A percentile compares a stretch with the other conserved stretches of the same genome.
Conservation (phyloP, 2,329 filamentous ascomycete species). For the Alternaria infectoria region DNA sequence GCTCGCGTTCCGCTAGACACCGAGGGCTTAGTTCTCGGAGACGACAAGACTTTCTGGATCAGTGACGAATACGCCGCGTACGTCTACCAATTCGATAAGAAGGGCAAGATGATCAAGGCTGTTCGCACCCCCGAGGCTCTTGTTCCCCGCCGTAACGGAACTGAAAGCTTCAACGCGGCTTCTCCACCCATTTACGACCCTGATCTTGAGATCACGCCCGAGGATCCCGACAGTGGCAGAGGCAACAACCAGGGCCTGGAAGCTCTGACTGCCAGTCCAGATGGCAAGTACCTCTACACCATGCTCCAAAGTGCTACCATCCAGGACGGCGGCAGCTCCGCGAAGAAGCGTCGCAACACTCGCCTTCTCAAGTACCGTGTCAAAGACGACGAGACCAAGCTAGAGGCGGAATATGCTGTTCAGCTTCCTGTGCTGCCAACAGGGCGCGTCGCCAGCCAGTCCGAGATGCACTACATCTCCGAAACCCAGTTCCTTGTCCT, state of each 20-base stretch:
- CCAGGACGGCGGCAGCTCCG: slow-evolving; percentile 60
- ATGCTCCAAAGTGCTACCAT: slow-evolving; percentile 69
- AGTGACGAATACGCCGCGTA: slow-evolving; percentile 70
- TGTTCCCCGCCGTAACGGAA: slow-evolving; percentile 68
- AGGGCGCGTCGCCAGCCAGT: slow-evolving; percentile 68
- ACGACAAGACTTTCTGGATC: slow-evolving; percentile 70
- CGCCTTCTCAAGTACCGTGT: slow-evolving; percentile 71
- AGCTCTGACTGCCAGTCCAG: slow-evolving; percentile 67
- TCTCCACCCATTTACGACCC: slow-evolving; percentile 67
- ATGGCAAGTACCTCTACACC: slow-evolving; percentile 68
- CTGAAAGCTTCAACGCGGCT: slow-evolving; percentile 66
- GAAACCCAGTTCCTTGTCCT: slow-evolving; percentile 71
- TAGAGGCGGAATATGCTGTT: slow-evolving; percentile 69
- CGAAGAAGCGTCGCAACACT: slow-evolving; percentile 62
- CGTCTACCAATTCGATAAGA: slow-evolving; percentile 67
- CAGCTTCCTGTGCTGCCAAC: slow-evolving; percentile 65
- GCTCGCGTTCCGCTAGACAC: slow-evolving; percentile 66
- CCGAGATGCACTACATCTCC: slow-evolving; percentile 70
- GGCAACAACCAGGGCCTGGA: slow-evolving; percentile 80
- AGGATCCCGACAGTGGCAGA: slow-evolving; percentile 66
- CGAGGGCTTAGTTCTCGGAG: slow-evolving; percentile 69
- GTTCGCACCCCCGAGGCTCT: slow-evolving; percentile 70
- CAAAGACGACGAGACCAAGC: slow-evolving; percentile 52
- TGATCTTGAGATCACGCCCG: slow-evolving; percentile 57
- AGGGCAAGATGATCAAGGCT: slow-evolving; percentile 66